A percentile compares a stretch with the other conserved stretches of the same genome.
These are phyloP conservation scores for Eucalyptus pumila DNA, from an alignment of 345 rosid species.

Conservation along the genomic window DNA sequence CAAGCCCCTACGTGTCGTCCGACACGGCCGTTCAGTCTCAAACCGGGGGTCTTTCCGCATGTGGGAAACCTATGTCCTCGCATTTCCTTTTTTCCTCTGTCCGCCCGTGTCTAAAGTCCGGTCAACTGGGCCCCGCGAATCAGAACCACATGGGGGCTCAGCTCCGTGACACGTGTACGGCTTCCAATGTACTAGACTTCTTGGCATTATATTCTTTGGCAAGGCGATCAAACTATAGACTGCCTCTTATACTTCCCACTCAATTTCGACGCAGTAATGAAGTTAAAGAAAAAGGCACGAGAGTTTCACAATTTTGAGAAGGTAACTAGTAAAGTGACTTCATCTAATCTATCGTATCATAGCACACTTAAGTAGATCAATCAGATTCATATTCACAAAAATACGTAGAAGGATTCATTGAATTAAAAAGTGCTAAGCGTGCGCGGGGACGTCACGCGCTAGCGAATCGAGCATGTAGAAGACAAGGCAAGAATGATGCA, in stretches of 20 bases:
- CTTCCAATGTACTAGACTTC: background rate
- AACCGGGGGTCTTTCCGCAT: background rate
- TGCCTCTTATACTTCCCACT: background rate
- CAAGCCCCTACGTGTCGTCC: background rate
- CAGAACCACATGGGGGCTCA: background rate
- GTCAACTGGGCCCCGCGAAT: background rate
- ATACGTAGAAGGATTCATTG: background rate
- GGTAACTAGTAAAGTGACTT: background rate
- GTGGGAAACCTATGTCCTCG: background rate
- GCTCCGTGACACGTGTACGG: background rate
- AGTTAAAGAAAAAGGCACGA: background rate
- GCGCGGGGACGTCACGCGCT: background rate
- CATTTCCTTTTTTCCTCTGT: background rate
- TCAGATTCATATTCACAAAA: background rate
- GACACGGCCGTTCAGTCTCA: background rate
- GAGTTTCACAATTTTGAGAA: background rate
- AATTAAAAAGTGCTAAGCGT: background rate
- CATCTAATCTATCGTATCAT: background rate
- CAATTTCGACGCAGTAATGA: background rate
- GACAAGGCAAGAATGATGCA: background rate
- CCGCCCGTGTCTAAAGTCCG: background rate
- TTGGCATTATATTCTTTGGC: background rate
- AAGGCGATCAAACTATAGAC: background rate
- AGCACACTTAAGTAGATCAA: background rate
- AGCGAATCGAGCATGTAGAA: background rate